phyloP scores from a whole-genome alignment of 2,329 filamentous ascomycete species.

The Colletotrichum abscissum region DNA sequence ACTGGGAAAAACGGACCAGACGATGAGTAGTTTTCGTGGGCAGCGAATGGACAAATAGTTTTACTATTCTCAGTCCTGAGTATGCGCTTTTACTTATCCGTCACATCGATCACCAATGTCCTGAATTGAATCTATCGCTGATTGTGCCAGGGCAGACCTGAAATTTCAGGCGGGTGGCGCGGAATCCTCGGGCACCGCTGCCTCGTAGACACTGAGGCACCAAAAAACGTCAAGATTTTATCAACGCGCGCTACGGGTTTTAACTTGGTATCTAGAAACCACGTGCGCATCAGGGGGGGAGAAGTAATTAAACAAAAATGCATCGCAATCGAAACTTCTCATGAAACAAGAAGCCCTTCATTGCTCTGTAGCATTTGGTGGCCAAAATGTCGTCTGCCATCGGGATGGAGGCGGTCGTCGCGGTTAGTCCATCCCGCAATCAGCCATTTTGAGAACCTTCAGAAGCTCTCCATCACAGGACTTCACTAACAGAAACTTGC shows the following conservation, averaged over 20 bases:
- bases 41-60: too few relatives aligned
- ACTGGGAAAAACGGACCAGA: too few relatives aligned
- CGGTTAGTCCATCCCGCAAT: background rate
- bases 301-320: background rate
- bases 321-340: background rate
- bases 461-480: background rate
- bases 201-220: background rate
- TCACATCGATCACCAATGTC: background rate
- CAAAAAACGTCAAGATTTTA: background rate
- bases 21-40: too few relatives aligned
- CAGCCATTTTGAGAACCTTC: too few relatives aligned
- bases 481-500: background rate
- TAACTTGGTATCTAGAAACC: background rate
- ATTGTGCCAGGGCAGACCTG: background rate
- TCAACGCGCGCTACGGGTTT: background rate
- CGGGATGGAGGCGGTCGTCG: background rate
- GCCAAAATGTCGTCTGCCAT: background rate
- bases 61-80: too few relatives aligned
- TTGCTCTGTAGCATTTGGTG: background rate
- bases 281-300: too few relatives aligned
- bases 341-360: too few relatives aligned
- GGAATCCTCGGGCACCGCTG: background rate
- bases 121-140: background rate
- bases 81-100: too few relatives aligned
- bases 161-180: background rate